Percentiles rank a stretch among this genome's conserved stretches.
Evolutionary conservation across 2,329 filamentous ascomycete species (phyloP).

Genomic region (Stachybotrys elegans): DNA sequence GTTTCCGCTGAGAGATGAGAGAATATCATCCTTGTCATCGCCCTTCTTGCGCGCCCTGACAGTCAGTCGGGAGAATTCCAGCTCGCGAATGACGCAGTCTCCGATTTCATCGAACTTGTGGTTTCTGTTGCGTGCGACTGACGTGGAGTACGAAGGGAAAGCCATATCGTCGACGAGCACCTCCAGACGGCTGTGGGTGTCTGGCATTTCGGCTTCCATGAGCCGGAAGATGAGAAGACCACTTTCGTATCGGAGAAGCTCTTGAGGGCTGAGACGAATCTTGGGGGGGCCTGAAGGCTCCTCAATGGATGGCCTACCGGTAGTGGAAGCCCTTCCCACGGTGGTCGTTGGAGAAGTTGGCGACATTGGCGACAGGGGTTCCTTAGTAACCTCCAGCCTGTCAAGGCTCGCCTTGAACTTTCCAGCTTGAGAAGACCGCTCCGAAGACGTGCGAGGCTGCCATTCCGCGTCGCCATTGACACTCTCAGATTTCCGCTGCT

Average conservation of each 20-base stretch:
- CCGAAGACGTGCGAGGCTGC: constrained; percentile 6
- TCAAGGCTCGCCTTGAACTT: constrained; percentile 37
- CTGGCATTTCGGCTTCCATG: constrained; percentile 79
- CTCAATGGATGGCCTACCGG: constrained; percentile 26
- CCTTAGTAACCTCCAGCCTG: constrained; percentile 16
- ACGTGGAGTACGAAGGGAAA: constrained; percentile 82
- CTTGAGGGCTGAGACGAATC: constrained; percentile 70
- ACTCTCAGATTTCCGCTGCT: constrained; percentile 20
- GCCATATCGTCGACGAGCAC: constrained; percentile 92
- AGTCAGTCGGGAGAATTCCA: constrained; percentile 94
- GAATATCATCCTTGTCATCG: constrained; percentile 69
- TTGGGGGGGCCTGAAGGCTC: constrained; percentile 61
- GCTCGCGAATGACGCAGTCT: constrained; percentile 90
- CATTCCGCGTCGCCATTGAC: constrained; percentile 7
- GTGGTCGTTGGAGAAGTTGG: constrained; percentile 11
- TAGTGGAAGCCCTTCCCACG: constrained; percentile 40
- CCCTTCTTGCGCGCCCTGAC: constrained; percentile 78
- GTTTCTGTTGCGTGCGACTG: constrained; percentile 63
- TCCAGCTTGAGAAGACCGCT: constrained; percentile 28
- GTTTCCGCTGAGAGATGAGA: constrained; percentile 78
- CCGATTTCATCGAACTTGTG: constrained; percentile 86
- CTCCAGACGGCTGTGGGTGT: constrained; percentile 73
- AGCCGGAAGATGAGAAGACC: constrained; percentile 93
- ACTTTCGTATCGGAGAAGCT: constrained; percentile 81
- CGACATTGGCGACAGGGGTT: constrained; percentile 29